A percentile compares a stretch with the other conserved stretches of the same genome.
These are phyloP conservation scores for Talaromyces nanjingensis DNA, from an alignment of 495 filamentous ascomycete species.

Conservation along the genomic window DNA sequence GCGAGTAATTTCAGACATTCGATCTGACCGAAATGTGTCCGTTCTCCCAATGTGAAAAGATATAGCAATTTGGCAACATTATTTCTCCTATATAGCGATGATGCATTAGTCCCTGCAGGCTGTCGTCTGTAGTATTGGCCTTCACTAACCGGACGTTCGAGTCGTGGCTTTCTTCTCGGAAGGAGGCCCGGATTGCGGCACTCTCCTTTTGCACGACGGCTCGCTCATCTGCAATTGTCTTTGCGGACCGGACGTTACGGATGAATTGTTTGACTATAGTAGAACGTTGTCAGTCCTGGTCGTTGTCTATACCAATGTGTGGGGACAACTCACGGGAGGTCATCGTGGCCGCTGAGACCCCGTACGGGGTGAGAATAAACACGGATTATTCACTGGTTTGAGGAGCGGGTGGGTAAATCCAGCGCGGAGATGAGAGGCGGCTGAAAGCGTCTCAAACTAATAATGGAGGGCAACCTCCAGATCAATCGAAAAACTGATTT, in stretches of 20 bases:
- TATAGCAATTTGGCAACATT: conserved; percentile 98
- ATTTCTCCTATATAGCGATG: conserved; percentile 62
- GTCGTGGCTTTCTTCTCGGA: conserved; percentile 91
- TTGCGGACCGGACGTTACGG: conserved; percentile 94
- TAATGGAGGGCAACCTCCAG: not conserved
- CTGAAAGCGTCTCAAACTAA: not conserved
- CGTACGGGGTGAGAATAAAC: conserved; percentile 9
- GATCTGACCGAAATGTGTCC: conserved; percentile 98
- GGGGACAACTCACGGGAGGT: conserved; percentile 55
- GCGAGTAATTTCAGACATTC: conserved; percentile 97
- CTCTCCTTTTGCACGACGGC: conserved; percentile 98
- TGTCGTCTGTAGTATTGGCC: not conserved
- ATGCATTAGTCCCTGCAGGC: conserved; percentile 18
- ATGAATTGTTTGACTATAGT: conserved; percentile 95
- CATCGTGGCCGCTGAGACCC: conserved; percentile 35
- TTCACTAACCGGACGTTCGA: conserved; percentile 69
- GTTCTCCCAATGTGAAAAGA: conserved; percentile 95
- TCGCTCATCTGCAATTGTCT: conserved; percentile 97
- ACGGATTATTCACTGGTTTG: not conserved
- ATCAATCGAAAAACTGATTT: not conserved
- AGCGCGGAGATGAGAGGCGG: not conserved
- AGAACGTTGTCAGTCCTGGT: conserved; percentile 10
- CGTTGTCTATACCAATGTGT: conserved; percentile 19
- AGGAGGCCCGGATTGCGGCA: conserved; percentile 91
- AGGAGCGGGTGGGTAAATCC: not conserved